Evolutionary conservation across 164 flowering plant genomes (phyloP).

Genomic region (Piper betle): DNA sequence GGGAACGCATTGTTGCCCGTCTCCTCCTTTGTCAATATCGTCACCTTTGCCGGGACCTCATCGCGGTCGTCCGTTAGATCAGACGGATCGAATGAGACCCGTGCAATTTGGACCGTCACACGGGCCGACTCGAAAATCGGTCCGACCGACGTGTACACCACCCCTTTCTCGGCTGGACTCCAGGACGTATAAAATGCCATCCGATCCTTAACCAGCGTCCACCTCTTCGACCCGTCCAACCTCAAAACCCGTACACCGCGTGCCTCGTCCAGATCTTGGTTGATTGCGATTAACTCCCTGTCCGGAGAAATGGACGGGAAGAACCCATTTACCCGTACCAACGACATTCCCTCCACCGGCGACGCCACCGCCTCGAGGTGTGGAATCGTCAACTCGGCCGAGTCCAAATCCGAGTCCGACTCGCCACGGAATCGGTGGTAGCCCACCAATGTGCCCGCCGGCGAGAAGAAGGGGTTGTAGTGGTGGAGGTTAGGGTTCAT

Average conservation of each 20-base stretch:
- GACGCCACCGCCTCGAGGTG: background rate
- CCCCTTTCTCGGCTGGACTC: constrained; percentile 59
- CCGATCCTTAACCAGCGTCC: constrained; percentile 22
- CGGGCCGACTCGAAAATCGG: constrained; percentile 39
- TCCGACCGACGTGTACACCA: constrained; percentile 62
- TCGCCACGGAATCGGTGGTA: constrained; percentile 67
- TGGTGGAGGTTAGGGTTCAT: constrained; percentile 62
- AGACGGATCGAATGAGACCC: constrained; percentile 24
- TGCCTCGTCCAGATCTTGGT: constrained; percentile 21
- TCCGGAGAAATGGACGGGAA: constrained; percentile 75
- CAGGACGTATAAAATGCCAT: constrained; percentile 63
- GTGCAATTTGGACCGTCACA: constrained; percentile 48
- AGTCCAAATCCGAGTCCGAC: constrained; percentile 19
- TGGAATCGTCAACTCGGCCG: constrained; percentile 42
- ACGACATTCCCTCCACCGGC: constrained; percentile 21
- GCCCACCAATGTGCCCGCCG: constrained; percentile 46
- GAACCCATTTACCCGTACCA: constrained; percentile 27
- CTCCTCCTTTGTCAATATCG: constrained; percentile 19
- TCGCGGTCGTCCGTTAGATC: constrained; percentile 11
- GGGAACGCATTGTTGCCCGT: constrained; percentile 71
- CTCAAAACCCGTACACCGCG: constrained; percentile 61
- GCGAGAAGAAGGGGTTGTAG: constrained; percentile 67
- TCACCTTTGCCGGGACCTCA: constrained; percentile 1
- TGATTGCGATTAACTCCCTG: constrained; percentile 55
- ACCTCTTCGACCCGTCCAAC: constrained; percentile 49